A percentile compares a stretch with the other conserved stretches of the same genome.
These are phyloP conservation scores for Carex littledalei DNA, from an alignment of 176 grass and related monocot genomes.

Conservation along the genomic window DNA sequence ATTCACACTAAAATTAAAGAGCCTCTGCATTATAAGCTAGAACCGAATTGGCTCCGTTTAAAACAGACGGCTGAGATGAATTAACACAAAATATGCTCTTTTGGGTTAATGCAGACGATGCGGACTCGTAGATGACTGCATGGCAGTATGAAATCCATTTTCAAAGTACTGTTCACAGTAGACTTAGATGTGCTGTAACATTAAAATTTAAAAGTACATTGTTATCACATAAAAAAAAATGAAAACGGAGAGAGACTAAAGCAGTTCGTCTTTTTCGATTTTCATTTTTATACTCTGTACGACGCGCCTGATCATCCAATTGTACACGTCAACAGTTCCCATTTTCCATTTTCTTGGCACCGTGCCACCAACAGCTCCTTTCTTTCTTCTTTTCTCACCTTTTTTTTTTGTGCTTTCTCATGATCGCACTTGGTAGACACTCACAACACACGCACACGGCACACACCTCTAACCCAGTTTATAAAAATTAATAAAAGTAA, in stretches of 20 bases:
- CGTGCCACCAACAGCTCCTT: not conserved
- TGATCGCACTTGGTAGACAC: not conserved
- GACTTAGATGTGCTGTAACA: no score
- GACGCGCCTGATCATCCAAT: not conserved
- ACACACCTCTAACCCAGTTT: not conserved
- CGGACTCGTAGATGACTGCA: not conserved
- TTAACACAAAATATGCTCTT: no score
- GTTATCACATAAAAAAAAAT: not conserved
- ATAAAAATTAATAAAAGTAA: no score
- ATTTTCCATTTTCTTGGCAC: not conserved
- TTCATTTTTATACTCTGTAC: not conserved
- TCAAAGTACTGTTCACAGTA: not conserved
- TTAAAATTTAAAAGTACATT: not conserved
- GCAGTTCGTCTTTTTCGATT: not conserved
- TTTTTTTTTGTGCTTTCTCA: not conserved
- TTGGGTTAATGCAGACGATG: no score
- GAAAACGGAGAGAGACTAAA: not conserved
- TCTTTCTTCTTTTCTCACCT: not conserved
- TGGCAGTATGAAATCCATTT: not conserved
- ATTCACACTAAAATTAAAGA: no score
- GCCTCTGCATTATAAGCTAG: no score
- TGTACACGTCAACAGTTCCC: not conserved
- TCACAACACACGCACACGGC: not conserved
- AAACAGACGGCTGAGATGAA: no score
- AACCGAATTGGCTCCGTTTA: no score